These are phyloP conservation scores for Sugiyamaella pinicola DNA, from an alignment of 1,139 yeast genomes.

Conservation along the genomic window DNA sequence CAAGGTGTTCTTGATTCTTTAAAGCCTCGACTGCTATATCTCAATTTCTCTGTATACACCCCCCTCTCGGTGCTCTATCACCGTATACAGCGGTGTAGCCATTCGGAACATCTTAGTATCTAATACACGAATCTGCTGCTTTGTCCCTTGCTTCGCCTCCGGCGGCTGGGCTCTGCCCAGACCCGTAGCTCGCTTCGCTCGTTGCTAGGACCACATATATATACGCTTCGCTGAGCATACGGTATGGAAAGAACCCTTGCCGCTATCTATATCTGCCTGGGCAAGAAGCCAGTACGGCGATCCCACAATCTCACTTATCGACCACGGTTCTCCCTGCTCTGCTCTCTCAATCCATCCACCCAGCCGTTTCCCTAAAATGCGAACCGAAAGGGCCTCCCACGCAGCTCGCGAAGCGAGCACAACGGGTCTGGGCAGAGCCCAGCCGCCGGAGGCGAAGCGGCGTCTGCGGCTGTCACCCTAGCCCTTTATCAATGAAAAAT, in stretches of 20 bases:
- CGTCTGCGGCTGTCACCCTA: background rate
- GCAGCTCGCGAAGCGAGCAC: too few relatives aligned
- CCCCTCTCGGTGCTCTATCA: background rate
- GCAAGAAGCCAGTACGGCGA: too few relatives aligned
- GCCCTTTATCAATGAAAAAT: constrained; percentile 12
- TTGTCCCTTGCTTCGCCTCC: background rate
- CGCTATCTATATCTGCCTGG: too few relatives aligned
- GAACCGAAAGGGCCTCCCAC: too few relatives aligned
- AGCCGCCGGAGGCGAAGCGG: background rate
- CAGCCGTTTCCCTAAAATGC: too few relatives aligned
- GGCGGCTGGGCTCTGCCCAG: constrained; percentile 8
- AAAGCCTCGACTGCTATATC: background rate
- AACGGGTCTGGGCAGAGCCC: too few relatives aligned
- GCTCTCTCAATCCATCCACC: too few relatives aligned
- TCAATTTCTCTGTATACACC: background rate
- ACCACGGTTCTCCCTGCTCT: too few relatives aligned
- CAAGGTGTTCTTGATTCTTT: constrained; percentile 6
- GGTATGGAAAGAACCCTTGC: too few relatives aligned
- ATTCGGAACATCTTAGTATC: background rate
- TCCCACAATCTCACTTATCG: too few relatives aligned
- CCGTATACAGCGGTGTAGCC: background rate
- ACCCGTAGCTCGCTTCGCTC: background rate
- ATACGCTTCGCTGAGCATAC: too few relatives aligned
- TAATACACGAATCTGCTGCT: background rate
- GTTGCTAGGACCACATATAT: too few relatives aligned